Percentiles rank a stretch among this genome's conserved stretches.
These are phyloP conservation scores for Podosphaera leucotricha DNA, from an alignment of 2,329 filamentous ascomycete genomes.

Conservation along the genomic window DNA sequence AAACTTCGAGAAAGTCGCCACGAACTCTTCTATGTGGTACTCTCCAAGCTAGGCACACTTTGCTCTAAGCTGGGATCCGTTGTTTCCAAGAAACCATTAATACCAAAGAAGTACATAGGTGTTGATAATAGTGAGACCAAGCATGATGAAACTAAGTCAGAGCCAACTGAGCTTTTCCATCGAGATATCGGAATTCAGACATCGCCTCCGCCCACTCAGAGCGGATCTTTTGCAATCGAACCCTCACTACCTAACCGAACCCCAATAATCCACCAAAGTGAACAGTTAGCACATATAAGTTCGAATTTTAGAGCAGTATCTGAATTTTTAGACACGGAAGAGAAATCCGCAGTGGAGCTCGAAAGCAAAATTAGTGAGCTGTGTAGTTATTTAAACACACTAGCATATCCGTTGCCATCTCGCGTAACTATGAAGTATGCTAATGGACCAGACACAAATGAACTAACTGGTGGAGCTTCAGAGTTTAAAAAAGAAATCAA, in stretches of 20 bases:
- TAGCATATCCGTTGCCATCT: constrained; percentile 23
- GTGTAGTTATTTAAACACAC: constrained; percentile 38
- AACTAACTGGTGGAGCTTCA: constrained; percentile 46
- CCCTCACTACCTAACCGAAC: not conserved
- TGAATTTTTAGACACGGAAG: constrained; percentile 17
- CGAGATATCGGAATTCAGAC: constrained; percentile 64
- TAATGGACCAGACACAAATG: constrained; percentile 16
- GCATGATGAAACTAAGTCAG: constrained; percentile 23
- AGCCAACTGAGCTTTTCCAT: constrained; percentile 60
- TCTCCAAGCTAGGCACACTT: constrained; percentile 24
- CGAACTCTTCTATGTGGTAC: constrained; percentile 25
- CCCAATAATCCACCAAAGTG: constrained; percentile 14
- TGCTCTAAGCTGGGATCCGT: constrained; percentile 27
- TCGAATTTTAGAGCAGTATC: constrained; percentile 27
- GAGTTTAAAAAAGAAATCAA: constrained; percentile 53
- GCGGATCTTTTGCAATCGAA: not conserved
- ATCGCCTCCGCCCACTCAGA: constrained; percentile 20
- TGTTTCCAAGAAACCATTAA: constrained; percentile 36
- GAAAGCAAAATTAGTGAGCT: constrained; percentile 23
- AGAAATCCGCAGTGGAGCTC: constrained; percentile 7
- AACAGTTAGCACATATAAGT: constrained; percentile 23
- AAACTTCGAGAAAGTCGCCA: constrained; percentile 26
- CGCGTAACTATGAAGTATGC: constrained; percentile 10
- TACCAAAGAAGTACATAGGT: constrained; percentile 2
- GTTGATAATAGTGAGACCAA: constrained; percentile 14